Evolutionary conservation across 768 basidiomycete genomes (phyloP).

Genomic region (Boletus rex-veris): DNA sequence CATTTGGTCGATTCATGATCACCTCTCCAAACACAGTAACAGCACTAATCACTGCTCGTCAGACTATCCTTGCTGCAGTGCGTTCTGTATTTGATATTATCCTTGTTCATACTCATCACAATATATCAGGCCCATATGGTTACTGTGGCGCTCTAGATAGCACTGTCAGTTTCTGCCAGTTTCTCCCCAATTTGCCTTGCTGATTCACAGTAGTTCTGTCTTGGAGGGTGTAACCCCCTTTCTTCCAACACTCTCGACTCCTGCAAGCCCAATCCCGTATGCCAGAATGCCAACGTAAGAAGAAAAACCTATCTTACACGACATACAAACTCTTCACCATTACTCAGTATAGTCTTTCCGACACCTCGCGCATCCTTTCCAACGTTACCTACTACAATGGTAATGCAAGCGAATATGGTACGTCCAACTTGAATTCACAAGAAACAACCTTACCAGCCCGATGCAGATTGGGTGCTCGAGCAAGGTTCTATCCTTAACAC

Average conservation of each 20-base stretch:
- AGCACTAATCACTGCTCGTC: constrained; percentile 35
- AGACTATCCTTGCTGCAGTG: constrained; percentile 43
- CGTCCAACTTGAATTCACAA: not conserved
- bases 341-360: constrained; percentile 55
- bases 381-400: constrained; percentile 71
- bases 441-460: not conserved
- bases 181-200: not conserved
- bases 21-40: constrained; percentile 29
- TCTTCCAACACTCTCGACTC: constrained; percentile 59
- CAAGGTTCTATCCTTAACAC: constrained; percentile 64
- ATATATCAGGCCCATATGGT: constrained; percentile 45
- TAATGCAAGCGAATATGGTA: constrained; percentile 67
- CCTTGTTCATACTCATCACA: not conserved
- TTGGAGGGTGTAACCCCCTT: constrained; percentile 85
- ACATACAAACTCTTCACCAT: not conserved
- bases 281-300: constrained; percentile 57
- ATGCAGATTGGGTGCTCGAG: constrained; percentile 67
- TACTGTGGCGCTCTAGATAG: constrained; percentile 40
- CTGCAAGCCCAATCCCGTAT: constrained; percentile 70
- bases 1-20: not conserved
- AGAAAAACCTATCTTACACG: not conserved
- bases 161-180: constrained; percentile 24
- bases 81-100: constrained; percentile 9
- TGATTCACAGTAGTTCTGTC: constrained; percentile 55
- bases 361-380: constrained; percentile 61